Base-by-base conservation (phyloP, 257 asterid species). In the Nicotiana tomentosiformis region DNA sequence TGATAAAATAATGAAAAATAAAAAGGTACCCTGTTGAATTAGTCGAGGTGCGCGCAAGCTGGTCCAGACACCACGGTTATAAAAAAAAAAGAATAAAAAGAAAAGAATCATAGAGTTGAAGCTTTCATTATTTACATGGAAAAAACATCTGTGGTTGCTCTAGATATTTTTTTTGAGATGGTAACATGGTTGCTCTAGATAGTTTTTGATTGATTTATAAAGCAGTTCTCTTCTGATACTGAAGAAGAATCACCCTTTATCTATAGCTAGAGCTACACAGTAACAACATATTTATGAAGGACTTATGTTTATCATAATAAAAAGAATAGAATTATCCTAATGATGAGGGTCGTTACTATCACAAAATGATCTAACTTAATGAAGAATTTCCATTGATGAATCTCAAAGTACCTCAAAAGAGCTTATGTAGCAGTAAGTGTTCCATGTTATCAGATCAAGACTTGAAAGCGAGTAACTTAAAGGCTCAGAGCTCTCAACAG, bases 291-390 rank as follows among this genome's bases (percentile, higher is more conserved):
- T 43, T 14, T 46, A 43, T 46, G 61, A 46, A n/a, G 8, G 61
- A 43, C 37, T 72, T 23, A 46, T 20, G 35, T 23, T 23, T n/a
- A 43, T 33, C 49, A 72, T 23, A 12, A 29, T 14, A 0, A 49
- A 72, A 72, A 12, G 23, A 72, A 46, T 35, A 0, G 60, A 72
- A 46, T 46, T 49, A 72, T 43, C 79, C 58, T 72, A 3, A 14
- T 46, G 61, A 23, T 49, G 61, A 49, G 79, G 39, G 14, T 12
- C 15, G 49, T 72, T 20, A 23, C 61, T 49, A 72, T 72, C 39
- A 72, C 23, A 72, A 72, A 72, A 72, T 72, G 79, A 72, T 72
- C 32, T 23, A 72, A 72, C 20, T 72, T 35, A 72, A 72, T 12
- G 16, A 57, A 20, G 61, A 72, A 23, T 46, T 46, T 14, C 61